Conservation (phyloP, 495 filamentous ascomycete species). For the Aspergillus ostianus region DNA sequence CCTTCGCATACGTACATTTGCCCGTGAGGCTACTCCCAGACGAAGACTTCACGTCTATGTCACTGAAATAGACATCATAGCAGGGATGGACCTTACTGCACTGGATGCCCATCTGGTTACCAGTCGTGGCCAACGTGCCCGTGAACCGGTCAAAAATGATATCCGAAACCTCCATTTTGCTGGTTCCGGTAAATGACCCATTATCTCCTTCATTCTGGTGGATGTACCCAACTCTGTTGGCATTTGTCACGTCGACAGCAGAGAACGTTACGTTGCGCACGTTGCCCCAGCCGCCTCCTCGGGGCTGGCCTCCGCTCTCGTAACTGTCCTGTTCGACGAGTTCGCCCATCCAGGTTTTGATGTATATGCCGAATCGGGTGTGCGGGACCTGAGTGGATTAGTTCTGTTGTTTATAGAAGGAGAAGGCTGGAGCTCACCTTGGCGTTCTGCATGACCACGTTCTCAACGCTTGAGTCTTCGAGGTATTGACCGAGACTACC, state of each 20-base stretch:
- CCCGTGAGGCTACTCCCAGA: no score
- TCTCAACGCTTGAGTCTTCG: not conserved
- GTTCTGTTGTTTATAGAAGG: no score
- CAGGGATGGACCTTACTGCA: not conserved
- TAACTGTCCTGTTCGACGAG: not conserved
- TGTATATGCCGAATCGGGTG: not conserved
- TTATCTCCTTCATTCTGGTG: not conserved
- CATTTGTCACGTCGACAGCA: not conserved
- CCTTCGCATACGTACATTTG: no score
- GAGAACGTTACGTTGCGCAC: not conserved
- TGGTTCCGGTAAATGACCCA: not conserved
- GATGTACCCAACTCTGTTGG: not conserved
- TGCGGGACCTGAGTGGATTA: no score
- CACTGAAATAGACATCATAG: not conserved
- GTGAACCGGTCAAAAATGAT: not conserved
- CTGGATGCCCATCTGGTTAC: not conserved
- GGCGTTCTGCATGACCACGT: not conserved
- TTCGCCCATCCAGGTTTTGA: not conserved
- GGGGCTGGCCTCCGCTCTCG: not conserved
- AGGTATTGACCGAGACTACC: conserved; percentile 3
- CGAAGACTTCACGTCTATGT: not conserved
- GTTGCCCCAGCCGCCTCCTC: not conserved
- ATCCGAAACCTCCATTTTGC: not conserved
- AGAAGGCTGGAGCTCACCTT: not conserved
- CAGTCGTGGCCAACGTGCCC: not conserved